These are phyloP conservation scores for Oryza brachyantha DNA, from an alignment of 176 grass and related monocot species.

Conservation along the genomic window DNA sequence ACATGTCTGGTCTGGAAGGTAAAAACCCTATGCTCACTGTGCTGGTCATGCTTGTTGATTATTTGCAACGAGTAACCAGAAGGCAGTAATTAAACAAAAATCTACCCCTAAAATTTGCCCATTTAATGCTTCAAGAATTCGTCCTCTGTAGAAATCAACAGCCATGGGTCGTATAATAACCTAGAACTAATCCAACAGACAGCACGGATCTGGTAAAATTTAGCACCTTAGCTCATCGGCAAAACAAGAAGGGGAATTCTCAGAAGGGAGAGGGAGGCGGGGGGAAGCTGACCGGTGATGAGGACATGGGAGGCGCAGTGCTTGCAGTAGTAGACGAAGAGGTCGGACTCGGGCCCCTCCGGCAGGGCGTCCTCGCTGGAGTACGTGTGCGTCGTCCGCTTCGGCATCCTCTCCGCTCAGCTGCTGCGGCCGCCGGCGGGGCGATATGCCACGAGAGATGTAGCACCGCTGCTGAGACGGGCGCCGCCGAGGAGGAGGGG, in stretches of 20 bases:
- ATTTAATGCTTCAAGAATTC: not conserved
- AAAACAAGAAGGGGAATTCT: not conserved
- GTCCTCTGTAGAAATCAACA: not conserved
- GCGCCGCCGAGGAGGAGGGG: not conserved
- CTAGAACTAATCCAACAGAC: not conserved
- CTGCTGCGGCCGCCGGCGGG: conserved; percentile 12
- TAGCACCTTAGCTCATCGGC: not conserved
- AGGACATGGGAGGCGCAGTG: conserved; percentile 94
- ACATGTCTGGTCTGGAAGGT: not conserved
- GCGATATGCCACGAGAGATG: not conserved
- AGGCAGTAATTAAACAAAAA: not conserved
- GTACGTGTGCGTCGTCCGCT: conserved; percentile 98
- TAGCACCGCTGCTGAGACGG: not conserved
- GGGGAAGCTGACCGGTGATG: conserved; percentile 64
- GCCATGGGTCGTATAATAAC: not conserved
- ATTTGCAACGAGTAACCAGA: not conserved
- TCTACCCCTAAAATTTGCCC: not conserved
- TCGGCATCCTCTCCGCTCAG: conserved; percentile 56
- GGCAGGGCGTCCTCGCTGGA: conserved; percentile 93
- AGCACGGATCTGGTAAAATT: conserved; percentile 23
- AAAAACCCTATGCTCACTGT: not conserved
- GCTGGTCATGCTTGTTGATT: not conserved
- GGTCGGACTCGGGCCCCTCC: conserved; percentile 90
- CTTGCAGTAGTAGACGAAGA: conserved; percentile 99
- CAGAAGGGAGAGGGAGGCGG: not conserved